Evolutionary conservation across 768 basidiomycete species (phyloP), one percentile per base, ranked within the genome.

Genomic region (Mycena galericulata): DNA sequence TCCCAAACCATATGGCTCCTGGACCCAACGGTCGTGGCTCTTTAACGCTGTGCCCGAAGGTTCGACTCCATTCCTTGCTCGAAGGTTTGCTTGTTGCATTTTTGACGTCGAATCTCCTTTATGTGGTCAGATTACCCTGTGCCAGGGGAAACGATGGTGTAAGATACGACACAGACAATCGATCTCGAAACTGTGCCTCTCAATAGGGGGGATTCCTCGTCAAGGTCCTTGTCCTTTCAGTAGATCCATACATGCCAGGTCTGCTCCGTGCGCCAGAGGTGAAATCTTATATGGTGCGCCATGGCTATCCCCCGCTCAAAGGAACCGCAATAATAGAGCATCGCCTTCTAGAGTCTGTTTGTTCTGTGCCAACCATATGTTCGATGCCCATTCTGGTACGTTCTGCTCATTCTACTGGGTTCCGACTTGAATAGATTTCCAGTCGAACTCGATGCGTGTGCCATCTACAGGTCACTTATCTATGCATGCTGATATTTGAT

Each of bases 141-240:
- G 38, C 83, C 83, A 0, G 85, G 85, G 20, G 79, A 85, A 70
- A 86, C 85, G 7, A 82, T 82, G 3, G 71, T 83, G 0, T 81
- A 86, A 65, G 86, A 89, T 63, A 76, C 64, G 5, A 82, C 77
- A 0, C 73, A 82, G 60, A 83, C 78, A 1, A 89, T 90, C 71
- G 88, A 90, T 69, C 71, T 84, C 22, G 85, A 87, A 20, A 82
- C 72, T 30, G 82, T 81, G 1, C 74, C 82, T 2, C 74, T 88
- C 45, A 75, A 86, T 22, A n/a, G n/a, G 85, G 85, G 0, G 85
- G 86, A 0, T 72, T 87, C 61, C 72, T 90, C 10, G 49, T 88
- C 70, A 90, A 89, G 75, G 82, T 81, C 0, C 80, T 90, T 17
- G 81, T 80, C 2, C 72, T 86, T 7, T 83, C 83, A 1, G 71